Evolutionary conservation across 2,329 filamentous ascomycete species (phyloP), one percentile per base, ranked within the genome.

Genomic region (Cordyceps fumosorosea): DNA sequence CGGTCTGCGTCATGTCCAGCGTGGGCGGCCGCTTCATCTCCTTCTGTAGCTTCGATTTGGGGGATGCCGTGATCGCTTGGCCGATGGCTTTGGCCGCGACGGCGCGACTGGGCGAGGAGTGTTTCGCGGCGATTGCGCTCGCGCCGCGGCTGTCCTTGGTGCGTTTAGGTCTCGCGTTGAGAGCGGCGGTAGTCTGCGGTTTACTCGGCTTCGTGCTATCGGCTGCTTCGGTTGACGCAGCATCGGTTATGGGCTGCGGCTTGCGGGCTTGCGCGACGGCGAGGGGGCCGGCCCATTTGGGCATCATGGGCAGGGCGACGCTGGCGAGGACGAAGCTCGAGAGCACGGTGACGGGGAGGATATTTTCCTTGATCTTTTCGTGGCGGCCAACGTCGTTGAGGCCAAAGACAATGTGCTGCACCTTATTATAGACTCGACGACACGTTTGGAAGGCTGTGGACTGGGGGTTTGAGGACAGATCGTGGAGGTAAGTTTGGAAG

Each of bases 361-460:
- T 81, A 72, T 95, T 95, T 74, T 93, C 90, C 71, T 86, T 88
- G 72, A 95, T 92, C 76, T 88, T 89, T 68, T 91, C 89, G 66
- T 86, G 81, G 63, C 86, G 83, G 64, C 81, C 81, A 29, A 83
- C 81, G 69, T 93, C 90, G 40, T 87, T 82, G 26, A 89, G 80
- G 22, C 90, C 90, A 73, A 95, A 95, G 29, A 95, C 90, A 68
- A 95, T 91, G 74, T 91, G 87, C 75, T 95, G 90, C 45, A 95
- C 89, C 75, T 91, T 91, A 76, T 95, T 95, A 78, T 93, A 93
- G 67, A 95, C 86, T 70, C 91, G 81, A 64, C 89, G 85, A 71
- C 90, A 93, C 56, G 89, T 93, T 76, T 90, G 88, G 77, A 95
- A 95, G 56, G 89, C 83, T 69, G 87, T 84, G 64, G 89, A 88